Evolutionary conservation across 306 rosid species (phyloP).

Genomic region (Vigna radiata): DNA sequence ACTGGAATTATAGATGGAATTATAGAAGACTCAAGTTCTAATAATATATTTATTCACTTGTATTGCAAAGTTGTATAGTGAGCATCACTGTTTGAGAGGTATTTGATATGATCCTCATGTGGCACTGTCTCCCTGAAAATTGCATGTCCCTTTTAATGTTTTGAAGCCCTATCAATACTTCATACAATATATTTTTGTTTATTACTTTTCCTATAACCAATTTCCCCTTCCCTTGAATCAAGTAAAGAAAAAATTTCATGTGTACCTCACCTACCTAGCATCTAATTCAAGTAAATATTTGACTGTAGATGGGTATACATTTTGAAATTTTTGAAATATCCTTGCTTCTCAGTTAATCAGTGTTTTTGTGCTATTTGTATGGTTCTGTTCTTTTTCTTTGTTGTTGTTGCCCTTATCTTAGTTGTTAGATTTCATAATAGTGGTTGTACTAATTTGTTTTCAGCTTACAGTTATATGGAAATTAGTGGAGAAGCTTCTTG

Average conservation of each 20-base stretch:
- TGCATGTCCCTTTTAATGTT: constrained; percentile 7
- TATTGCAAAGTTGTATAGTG: background rate
- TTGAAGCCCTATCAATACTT: background rate
- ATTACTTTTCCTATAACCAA: background rate
- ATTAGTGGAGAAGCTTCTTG: constrained; percentile 78
- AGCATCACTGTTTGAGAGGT: background rate
- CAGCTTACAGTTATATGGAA: constrained; percentile 98
- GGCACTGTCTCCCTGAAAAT: background rate
- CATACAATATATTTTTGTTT: background rate
- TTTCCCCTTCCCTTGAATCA: background rate
- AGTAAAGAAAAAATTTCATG: background rate
- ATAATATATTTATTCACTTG: constrained; percentile 1
- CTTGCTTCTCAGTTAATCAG: constrained; percentile 27
- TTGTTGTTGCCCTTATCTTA: background rate
- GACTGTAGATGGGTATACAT: constrained; percentile 13
- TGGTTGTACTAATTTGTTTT: constrained; percentile 71
- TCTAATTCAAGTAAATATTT: background rate
- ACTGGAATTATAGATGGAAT: background rate
- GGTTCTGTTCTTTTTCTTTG: constrained; percentile 21
- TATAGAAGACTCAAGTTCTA: constrained; percentile 15
- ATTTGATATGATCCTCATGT: constrained; percentile 10
- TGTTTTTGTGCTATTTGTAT: constrained; percentile 4
- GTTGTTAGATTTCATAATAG: constrained; percentile 46
- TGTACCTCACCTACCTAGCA: background rate
- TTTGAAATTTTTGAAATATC: background rate